A percentile compares a stretch with the other conserved stretches of the same genome.
phyloP scores from a whole-genome alignment of 192 early-diverging fungal genomes.

The Fimicolochytrium jonesii region DNA sequence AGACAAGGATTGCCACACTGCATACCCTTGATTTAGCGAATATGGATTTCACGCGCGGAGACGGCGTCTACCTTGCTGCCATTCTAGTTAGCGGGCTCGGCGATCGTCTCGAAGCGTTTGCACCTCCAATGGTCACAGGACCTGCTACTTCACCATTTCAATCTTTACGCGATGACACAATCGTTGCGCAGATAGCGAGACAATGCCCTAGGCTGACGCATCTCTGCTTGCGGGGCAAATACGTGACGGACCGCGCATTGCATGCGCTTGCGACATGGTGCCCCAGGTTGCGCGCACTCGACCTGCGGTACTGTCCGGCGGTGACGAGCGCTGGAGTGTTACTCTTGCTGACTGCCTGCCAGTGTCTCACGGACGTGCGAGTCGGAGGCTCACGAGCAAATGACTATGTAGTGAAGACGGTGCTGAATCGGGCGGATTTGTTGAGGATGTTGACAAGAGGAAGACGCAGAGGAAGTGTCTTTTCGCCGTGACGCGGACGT shows the following conservation, averaged over 20 bases:
- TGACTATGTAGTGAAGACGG: not conserved
- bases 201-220: not conserved
- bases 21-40: not conserved
- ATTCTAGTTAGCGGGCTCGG: not conserved
- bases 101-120: not conserved
- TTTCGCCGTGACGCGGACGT: too few relatives aligned
- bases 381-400: too few relatives aligned
- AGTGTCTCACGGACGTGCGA: too few relatives aligned
- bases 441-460: not conserved
- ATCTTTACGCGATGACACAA: not conserved
- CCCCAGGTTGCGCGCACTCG: not conserved
- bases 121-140: not conserved
- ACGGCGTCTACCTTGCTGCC: conserved; percentile 3
- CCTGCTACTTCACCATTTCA: not conserved
- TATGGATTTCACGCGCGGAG: conserved; percentile 5
- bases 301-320: conserved; percentile 8
- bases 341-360: not conserved
- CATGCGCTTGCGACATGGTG: not conserved
- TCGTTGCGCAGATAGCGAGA: not conserved
- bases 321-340: conserved; percentile 9
- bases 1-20: not conserved
- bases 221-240: not conserved
- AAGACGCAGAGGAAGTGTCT: too few relatives aligned
- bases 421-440: not conserved
- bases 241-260: conserved; percentile 7